Evolutionary conservation across 805 yeast species (phyloP).

Genomic region (Jamesozyma hellenica): DNA sequence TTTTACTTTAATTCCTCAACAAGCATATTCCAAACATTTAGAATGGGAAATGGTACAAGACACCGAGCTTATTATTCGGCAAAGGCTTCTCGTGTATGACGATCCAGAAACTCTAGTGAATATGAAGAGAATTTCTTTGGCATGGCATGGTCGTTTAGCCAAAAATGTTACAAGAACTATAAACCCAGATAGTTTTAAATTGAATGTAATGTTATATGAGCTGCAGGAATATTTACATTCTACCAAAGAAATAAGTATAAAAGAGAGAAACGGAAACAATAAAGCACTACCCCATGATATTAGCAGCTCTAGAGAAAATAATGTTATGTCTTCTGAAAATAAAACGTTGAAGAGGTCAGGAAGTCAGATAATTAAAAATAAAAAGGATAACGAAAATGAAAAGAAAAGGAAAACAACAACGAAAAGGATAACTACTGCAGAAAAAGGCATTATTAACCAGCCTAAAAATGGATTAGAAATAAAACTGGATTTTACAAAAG

Average conservation of each 20-base stretch:
- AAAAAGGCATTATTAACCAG: too few relatives aligned
- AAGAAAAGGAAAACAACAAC: not conserved
- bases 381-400: too few relatives aligned
- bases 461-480: not conserved
- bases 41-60: slow-evolving; percentile 65
- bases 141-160: slow-evolving; percentile 16
- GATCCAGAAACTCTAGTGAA: slow-evolving; percentile 13
- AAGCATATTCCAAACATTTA: slow-evolving; percentile 34
- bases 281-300: not conserved
- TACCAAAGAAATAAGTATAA: not conserved
- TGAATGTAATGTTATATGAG: slow-evolving; percentile 9
- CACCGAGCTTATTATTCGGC: slow-evolving; percentile 41
- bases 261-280: not conserved
- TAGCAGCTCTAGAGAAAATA: too few relatives aligned
- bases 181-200: slow-evolving; percentile 6
- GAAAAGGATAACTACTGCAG: too few relatives aligned
- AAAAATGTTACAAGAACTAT: slow-evolving; percentile 13
- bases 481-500: not conserved
- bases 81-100: slow-evolving; percentile 32
- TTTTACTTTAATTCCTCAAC: slow-evolving; percentile 10
- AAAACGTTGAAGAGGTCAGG: not conserved
- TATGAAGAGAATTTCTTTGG: slow-evolving; percentile 14
- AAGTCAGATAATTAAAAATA: not conserved
- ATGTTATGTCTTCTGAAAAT: too few relatives aligned
- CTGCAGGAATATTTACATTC: slow-evolving; percentile 10